Conservation (phyloP, 2,329 filamentous ascomycete genomes). For the Volutella citrinella region DNA sequence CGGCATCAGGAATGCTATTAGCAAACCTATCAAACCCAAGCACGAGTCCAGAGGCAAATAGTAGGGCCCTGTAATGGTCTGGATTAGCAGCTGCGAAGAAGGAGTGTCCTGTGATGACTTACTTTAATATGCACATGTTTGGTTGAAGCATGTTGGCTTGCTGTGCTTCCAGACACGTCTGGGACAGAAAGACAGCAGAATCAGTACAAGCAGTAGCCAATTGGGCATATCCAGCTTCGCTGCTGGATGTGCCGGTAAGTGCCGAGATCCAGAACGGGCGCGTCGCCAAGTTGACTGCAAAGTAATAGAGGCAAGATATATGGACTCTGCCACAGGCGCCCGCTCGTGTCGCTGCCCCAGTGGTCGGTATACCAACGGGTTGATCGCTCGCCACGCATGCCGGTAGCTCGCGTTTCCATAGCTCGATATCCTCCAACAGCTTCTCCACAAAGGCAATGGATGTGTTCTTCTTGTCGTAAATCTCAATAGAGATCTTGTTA, state of each 20-base stretch:
- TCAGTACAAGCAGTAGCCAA: constrained; percentile 52
- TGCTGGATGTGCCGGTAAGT: constrained; percentile 33
- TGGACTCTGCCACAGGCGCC: too few species aligned
- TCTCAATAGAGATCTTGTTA: constrained; percentile 36
- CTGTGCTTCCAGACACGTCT: constrained; percentile 46
- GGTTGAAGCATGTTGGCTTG: constrained; percentile 40
- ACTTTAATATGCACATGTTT: constrained; percentile 59
- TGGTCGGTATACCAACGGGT: too few species aligned
- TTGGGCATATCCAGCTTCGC: constrained; percentile 21
- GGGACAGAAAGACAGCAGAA: constrained; percentile 49
- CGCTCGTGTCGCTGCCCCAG: too few species aligned
- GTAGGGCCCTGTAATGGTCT: constrained; percentile 35
- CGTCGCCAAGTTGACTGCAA: constrained; percentile 52
- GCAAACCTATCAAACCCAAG: constrained; percentile 54
- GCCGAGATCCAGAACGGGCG: constrained; percentile 50
- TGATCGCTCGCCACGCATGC: too few species aligned
- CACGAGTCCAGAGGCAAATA: constrained; percentile 53
- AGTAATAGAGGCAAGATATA: constrained; percentile 43
- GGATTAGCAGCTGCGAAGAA: background rate
- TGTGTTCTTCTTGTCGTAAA: constrained; percentile 34
- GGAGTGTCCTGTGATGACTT: too few species aligned
- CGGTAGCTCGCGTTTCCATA: constrained; percentile 42
- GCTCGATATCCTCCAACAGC: constrained; percentile 35
- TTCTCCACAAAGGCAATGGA: constrained; percentile 30
- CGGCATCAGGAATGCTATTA: constrained; percentile 38